Base-by-base conservation (phyloP, 768 basidiomycete species). In the Lentinus tigrinus region DNA sequence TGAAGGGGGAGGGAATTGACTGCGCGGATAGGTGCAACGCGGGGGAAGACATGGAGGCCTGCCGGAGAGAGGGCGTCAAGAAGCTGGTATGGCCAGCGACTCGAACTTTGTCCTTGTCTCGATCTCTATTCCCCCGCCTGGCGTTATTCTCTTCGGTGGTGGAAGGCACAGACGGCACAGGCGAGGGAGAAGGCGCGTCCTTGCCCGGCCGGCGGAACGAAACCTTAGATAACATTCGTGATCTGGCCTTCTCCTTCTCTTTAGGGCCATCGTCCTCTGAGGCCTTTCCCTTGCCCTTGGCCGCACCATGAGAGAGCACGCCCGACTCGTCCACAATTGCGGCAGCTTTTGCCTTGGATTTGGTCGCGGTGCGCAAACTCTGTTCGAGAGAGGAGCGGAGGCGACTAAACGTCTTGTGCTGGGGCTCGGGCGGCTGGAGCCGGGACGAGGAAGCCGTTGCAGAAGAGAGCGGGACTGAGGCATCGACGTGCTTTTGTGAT, bases 21-120 rank as follows among this genome's bases (percentile, higher is more conserved):
- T 81, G 79, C 26, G 84, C 84, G 50, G 81, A 81, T 54, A 87
- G 78, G 65, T 88, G 85, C 43, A 92, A 71, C 27, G 85, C 80
- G 52, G 90, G 89, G 21, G 88, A 89, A 56, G 89, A 91, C 77
- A 87, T 79, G 47, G 90, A 88, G 38, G 82, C 89, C 60, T 80
- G 81, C 54, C 84, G 80, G 59, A 90, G 72, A 37, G 88, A 88
- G 43, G 88, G 88, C 43, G 84, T 78, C 59, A 80, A 73, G 74
- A 83, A 90, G 69, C 77, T 80, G 49, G 82, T 79, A 67, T 77
- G 78, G 48, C 83, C 85, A 47, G 83, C 79, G 59, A 75, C 72
- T 67, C 80, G 78, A 64, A 71, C 72, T 65, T 75, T 75, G 58
- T 75, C 73, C 58, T 65, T 66, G 48, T 77, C 75, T 34, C 63